Evolutionary conservation across 2,329 filamentous ascomycete species (phyloP), one percentile per base, ranked within the genome.

Genomic region (Aspergillus ibericus): DNA sequence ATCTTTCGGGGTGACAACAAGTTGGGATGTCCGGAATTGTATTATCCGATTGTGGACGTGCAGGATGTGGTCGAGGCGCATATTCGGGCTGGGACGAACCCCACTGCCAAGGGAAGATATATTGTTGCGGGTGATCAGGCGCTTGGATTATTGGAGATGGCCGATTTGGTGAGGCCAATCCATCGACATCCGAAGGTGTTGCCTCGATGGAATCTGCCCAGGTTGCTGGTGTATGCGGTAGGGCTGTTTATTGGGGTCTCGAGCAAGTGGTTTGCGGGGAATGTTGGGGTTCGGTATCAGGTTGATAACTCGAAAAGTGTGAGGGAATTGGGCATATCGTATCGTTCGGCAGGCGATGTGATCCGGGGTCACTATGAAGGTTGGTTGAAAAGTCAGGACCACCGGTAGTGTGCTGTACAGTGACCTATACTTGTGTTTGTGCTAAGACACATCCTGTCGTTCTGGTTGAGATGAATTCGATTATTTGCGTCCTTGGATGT

Each of bases 1-100:
- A 54, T 73, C 22, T 62, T 68, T 2, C 46, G 58, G 5, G 71
- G 71, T 8, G 57, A 65, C 18, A 54, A 66, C 34, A 62, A 63
- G 8, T 61, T 67, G n/a, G 70, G 69, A 5, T 58, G 67, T 6
- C 66, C 70, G 2, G 68, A 70, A 48, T 20, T 72, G 15, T 61
- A 51, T n/a, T 70, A 67, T 18, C 56, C 59, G 29, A 44, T 42
- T 57, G 60, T 66, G 44, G 56, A 58, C 29, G 49, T 64, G 36
- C 57, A 60, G 56, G 56, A 61, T 36, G 58, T 66, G 32, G 53
- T 59, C 16, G 56, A 54, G 46, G 58, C 65, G 7, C 61, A 65
- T 51, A 42, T 60, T 35, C 52, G n/a, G 27, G 61, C 61, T 15
- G 61, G 59, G 10, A 6, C 53, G 36, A 55, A 5, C 40, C 52